Evolutionary conservation across 768 basidiomycete species (phyloP), one percentile per base, ranked within the genome.

Genomic region (Lactarius quietus): DNA sequence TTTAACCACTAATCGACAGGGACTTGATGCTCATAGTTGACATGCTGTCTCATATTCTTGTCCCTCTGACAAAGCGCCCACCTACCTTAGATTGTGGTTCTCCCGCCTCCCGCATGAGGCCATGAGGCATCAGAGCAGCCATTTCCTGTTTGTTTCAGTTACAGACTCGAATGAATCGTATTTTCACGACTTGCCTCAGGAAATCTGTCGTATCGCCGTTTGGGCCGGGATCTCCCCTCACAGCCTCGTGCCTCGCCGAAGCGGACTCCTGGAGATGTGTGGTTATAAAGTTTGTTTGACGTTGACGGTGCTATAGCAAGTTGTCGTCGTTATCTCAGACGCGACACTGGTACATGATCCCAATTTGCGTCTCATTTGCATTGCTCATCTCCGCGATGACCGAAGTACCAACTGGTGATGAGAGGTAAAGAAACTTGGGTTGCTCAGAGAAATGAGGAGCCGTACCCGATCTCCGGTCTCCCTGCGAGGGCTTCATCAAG

Each of bases 1-100:
- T 67, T 67, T 67, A 65, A 67, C 66, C 66, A 67, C 66, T 67
- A 67, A 67, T 67, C 66, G 66, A 67, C 63, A 60, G 63, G 66
- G 66, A 67, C 66, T 65, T 66, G 3, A 1, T 1, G 7, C 6
- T 17, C 7, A 0, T 2, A 0, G 15, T 1, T 7, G n/a, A n/a
- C n/a, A n/a, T n/a, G n/a, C 18, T 41, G 39, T 18, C 31, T 33
- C 26, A 52, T 33, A 3, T 7, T 26, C 14, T 39, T 35, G 26
- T 51, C 45, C 8, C 9, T 36, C 3, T n/a, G n/a, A n/a, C n/a
- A n/a, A n/a, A n/a, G n/a, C n/a, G n/a, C n/a, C n/a, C n/a, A n/a
- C n/a, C n/a, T n/a, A n/a, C n/a, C n/a, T n/a, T n/a, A n/a, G n/a
- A n/a, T n/a, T n/a, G n/a, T n/a, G n/a, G n/a, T n/a, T n/a, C n/a